Base-by-base conservation (phyloP, 495 filamentous ascomycete species). In the Penicillium macrosclerotiorum region DNA sequence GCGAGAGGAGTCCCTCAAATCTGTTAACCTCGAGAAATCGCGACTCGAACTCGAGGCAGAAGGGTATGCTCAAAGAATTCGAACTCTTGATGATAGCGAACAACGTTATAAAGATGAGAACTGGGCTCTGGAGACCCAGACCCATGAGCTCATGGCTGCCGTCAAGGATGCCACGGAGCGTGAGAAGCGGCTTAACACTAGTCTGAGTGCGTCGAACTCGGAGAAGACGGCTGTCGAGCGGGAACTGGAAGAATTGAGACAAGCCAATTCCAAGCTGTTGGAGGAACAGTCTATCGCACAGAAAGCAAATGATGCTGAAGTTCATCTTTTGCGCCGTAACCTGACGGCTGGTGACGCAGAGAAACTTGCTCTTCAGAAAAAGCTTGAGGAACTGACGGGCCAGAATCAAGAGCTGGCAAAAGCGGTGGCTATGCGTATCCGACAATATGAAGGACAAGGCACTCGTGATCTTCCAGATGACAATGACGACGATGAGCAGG, bases 101-200 rank as follows among this genome's bases (percentile, higher is more conserved):
- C 85, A 90, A 62, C 82, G 88, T 13, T 95, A 91, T 65, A 97
- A 96, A 64, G 93, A 98, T 59, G 92, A 95, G 61, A 98, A 97
- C 59, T 98, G 93, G 93, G 88, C 85, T 48, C 76, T 98, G 32
- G 93, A 96, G 67, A 90, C 90, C 1, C 84, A 86, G 53, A 79
- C 89, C 19, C 93, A 94, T 45, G 90, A 96, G 41, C 71, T 90
- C 19, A 74, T 85, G 48, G 78, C 86, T 6, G 65, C 76, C 12
- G 73, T 79, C 34, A 84, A 80, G 57, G 90, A 93, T 8, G 77
- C 85, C 0, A 75, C 82, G 6, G 88, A 89, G 54, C 83, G 84
- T 39, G 90, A 95, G 64, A 83, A 85, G 52, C 85, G 84, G 63
- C 74, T 96, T n/a, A 79, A 74, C 37, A 85, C 87, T 53, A 73